Evolutionary conservation across 805 yeast genomes (phyloP).

Genomic region (Nakazawaea laoshanensis): DNA sequence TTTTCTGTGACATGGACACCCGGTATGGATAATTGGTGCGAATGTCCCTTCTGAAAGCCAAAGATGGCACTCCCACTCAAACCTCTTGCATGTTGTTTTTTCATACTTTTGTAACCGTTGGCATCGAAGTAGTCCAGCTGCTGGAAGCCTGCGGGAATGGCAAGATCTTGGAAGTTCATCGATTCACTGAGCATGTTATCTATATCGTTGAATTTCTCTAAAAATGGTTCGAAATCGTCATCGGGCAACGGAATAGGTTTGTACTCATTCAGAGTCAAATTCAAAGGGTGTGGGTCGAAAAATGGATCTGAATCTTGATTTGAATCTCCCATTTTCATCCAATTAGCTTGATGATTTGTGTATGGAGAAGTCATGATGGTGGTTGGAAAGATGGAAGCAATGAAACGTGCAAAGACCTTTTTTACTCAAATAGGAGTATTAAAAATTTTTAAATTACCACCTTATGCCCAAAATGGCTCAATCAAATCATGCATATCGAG

Average conservation of each 20-base stretch:
- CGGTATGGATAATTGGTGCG: slow-evolving; percentile 52
- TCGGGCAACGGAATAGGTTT: slow-evolving; percentile 40
- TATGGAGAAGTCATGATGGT: slow-evolving; percentile 5
- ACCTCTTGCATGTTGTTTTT: slow-evolving; percentile 43
- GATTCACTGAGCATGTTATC: slow-evolving; percentile 52
- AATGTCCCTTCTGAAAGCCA: slow-evolving; percentile 55
- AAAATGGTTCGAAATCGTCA: slow-evolving; percentile 40
- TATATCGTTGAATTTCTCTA: slow-evolving; percentile 40
- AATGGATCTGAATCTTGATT: slow-evolving; percentile 12
- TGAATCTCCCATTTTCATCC: background rate
- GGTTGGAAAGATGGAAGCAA: no score
- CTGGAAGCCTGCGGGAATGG: slow-evolving; percentile 35
- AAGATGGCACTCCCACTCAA: slow-evolving; percentile 77
- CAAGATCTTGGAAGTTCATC: slow-evolving; percentile 51
- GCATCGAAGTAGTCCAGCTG: slow-evolving; percentile 12
- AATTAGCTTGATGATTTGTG: slow-evolving; percentile 1
- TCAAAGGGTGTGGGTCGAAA: slow-evolving; percentile 25
- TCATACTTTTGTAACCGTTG: background rate
- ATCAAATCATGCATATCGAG: no score
- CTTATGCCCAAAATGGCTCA: no score
- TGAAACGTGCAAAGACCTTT: background rate
- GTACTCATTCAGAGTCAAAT: slow-evolving; percentile 15
- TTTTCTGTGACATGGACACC: slow-evolving; percentile 26
- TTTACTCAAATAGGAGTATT: no score
- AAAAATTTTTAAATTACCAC: no score